phyloP scores from a whole-genome alignment of 2,329 filamentous ascomycete species.

The Aureobasidium pullulans region DNA sequence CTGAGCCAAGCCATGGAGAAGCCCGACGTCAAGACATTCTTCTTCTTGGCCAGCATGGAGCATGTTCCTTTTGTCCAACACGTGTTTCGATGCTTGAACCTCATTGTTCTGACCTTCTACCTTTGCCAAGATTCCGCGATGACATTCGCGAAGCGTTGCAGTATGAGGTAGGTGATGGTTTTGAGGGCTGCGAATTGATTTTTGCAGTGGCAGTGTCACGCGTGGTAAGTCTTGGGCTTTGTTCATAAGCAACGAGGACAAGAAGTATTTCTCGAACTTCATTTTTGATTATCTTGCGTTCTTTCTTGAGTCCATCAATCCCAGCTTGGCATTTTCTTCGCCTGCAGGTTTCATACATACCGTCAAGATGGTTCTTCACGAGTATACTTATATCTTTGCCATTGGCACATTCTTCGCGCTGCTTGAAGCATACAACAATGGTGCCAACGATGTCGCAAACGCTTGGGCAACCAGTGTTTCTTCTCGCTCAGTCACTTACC shows the following conservation, averaged over 20 bases:
- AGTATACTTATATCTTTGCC: conserved; percentile 58
- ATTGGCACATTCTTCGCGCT: conserved; percentile 59
- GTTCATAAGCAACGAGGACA: not conserved
- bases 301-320: not conserved
- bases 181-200: not conserved
- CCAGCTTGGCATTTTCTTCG: not conserved
- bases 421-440: conserved; percentile 61
- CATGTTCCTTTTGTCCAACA: not conserved
- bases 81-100: conserved; percentile 8
- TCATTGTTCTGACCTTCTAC: conserved; percentile 1
- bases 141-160: conserved; percentile 8
- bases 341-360: not conserved
- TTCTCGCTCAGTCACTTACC: conserved; percentile 45
- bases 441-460: conserved; percentile 51
- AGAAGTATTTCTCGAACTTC: not conserved
- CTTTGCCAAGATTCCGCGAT: not conserved
- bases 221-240: not conserved
- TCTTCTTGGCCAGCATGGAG: not conserved
- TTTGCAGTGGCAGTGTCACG: conserved; percentile 7
- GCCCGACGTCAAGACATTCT: not conserved
- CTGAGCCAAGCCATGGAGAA: not conserved
- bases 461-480: conserved; percentile 48
- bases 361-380: conserved; percentile 31
- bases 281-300: not conserved
- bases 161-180: conserved; percentile 1